Evolutionary conservation across 352 stramenopile genomes (phyloP).

Genomic region (Phytophthora megakarya): DNA sequence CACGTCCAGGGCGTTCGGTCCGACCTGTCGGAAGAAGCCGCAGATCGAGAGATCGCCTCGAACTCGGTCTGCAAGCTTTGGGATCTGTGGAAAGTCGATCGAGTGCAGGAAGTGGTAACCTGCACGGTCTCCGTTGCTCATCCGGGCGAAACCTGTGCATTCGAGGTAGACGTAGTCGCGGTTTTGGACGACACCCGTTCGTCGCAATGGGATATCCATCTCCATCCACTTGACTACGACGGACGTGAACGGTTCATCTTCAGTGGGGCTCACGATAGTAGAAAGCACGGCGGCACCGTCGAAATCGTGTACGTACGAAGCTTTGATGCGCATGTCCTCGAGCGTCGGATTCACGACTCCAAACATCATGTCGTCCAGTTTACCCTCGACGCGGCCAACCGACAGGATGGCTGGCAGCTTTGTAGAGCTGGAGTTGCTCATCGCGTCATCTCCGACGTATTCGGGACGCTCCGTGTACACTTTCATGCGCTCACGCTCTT

Average conservation of each 20-base stretch:
- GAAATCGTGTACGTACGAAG: slow-evolving; percentile 39
- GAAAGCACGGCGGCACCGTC: slow-evolving; percentile 33
- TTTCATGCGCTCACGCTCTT: slow-evolving; percentile 38
- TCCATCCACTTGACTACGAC: slow-evolving; percentile 48
- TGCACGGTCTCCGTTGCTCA: slow-evolving; percentile 50
- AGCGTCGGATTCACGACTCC: slow-evolving; percentile 38
- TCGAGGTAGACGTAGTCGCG: slow-evolving; percentile 67
- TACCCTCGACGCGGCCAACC: slow-evolving; percentile 33
- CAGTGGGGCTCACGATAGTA: slow-evolving; percentile 32
- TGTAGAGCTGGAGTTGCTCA: slow-evolving; percentile 24
- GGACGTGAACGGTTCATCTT: slow-evolving; percentile 30
- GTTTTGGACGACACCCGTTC: slow-evolving; percentile 47
- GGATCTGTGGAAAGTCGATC: slow-evolving; percentile 51
- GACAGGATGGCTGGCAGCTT: slow-evolving; percentile 36
- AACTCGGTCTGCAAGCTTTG: slow-evolving; percentile 36
- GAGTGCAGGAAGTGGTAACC: slow-evolving; percentile 71
- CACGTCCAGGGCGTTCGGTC: slow-evolving; percentile 48
- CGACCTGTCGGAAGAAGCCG: slow-evolving; percentile 53
- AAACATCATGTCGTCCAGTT: slow-evolving; percentile 47
- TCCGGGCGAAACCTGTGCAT: slow-evolving; percentile 42
- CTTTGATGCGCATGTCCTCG: no score
- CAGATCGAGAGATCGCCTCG: slow-evolving; percentile 55
- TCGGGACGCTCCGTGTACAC: slow-evolving; percentile 40
- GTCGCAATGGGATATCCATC: slow-evolving; percentile 39
- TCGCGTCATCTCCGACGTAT: slow-evolving; percentile 24